Base-by-base conservation (phyloP, 2,329 filamentous ascomycete genomes). In the Fusarium penzigii region DNA sequence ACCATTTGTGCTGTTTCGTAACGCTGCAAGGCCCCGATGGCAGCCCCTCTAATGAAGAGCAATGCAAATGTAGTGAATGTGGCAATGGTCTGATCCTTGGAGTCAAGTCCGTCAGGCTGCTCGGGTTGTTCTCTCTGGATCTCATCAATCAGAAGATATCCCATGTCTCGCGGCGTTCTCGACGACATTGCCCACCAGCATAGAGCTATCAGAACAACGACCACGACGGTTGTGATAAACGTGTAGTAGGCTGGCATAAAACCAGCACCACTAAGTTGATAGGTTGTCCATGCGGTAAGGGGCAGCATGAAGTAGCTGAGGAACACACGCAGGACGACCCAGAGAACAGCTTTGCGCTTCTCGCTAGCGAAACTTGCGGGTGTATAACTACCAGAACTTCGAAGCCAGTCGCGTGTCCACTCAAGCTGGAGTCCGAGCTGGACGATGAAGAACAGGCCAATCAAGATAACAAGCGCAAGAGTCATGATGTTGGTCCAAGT, bases 231-330 rank as follows among this genome's bases (percentile, higher is more conserved):
- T 1, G 63, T 57, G 1, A 43, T 86, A 77, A 61, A 25, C 0
- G 56, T 64, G 38, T 70, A 64, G 29, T 69, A 67, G 0, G 55
- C 8, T 0, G 68, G 67, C 2, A 63, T 34, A 0, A 44, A 12
- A 1, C 20, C 17, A 1, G 54, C 58, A 20, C 53, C 48, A n/a
- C 55, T 57, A 43, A 92, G 75, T 65, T 92, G 88, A 65, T 89
- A 92, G 58, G 89, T 80, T 7, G 88, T 89, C 44, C 91, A 70
- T 0, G 88, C 80, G 10, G 90, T 79, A 42, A 91, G 78, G 0
- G 89, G 89, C 7, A 92, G 72, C 42, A 91, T 75, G 61, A 92
- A 87, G 70, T 86, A 92, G 69, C 89, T 91, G 74, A 89, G 88
- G 7, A 89, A 79, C 52, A 92, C 80, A 25, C 88, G 82, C 55